phyloP scores from a whole-genome alignment of 169 alveolate species.

The Fabrea salina region DNA sequence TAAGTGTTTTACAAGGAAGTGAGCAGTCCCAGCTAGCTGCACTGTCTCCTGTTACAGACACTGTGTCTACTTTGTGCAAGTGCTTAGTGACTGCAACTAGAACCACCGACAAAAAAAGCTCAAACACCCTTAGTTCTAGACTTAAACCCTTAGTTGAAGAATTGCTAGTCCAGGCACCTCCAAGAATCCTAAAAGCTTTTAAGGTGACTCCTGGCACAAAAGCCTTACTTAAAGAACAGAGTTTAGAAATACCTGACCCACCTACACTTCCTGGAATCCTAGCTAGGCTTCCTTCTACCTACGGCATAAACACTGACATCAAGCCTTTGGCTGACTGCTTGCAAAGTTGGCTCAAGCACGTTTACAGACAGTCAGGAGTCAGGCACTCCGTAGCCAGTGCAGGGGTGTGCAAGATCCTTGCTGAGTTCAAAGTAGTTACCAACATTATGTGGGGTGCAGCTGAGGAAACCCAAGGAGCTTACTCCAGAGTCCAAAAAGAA shows the following conservation, averaged over 20 bases:
- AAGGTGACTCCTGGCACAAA: constrained; percentile 23
- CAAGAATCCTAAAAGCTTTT: not conserved
- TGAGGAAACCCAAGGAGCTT: not conserved
- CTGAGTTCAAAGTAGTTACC: not conserved
- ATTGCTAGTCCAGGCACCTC: not conserved
- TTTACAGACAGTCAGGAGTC: not conserved
- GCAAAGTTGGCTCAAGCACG: constrained; percentile 16
- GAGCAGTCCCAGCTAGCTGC: constrained; percentile 39
- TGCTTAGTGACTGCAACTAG: not conserved
- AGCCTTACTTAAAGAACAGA: constrained; percentile 8
- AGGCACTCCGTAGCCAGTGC: not conserved
- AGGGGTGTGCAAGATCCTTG: not conserved
- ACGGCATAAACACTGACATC: not conserved
- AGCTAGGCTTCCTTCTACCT: not conserved
- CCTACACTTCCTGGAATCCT: not conserved
- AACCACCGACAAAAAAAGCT: not conserved
- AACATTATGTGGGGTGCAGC: not conserved
- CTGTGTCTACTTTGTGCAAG: constrained; percentile 31
- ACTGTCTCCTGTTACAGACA: constrained; percentile 52
- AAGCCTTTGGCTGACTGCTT: not conserved
- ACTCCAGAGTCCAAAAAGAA: not conserved
- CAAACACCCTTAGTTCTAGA: not conserved
- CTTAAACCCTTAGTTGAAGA: not conserved
- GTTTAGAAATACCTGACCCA: not conserved
- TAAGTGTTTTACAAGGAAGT: constrained; percentile 42